A percentile compares a stretch with the other conserved stretches of the same genome.
phyloP scores from a whole-genome alignment of 768 basidiomycete genomes.

The Vararia minispora region DNA sequence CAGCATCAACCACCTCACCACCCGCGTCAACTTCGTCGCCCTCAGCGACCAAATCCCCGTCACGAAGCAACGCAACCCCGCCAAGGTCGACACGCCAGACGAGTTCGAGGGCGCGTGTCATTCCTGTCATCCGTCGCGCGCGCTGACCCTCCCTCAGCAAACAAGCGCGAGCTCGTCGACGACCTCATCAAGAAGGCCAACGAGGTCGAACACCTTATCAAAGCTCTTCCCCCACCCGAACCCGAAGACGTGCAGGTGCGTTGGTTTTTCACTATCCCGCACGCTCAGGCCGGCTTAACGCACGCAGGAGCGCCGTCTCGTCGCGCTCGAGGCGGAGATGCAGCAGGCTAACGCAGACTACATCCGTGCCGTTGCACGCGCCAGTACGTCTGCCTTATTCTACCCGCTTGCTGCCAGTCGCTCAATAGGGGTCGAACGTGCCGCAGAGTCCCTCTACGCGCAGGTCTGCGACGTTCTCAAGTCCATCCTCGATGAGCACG shows the following conservation, averaged over 20 bases:
- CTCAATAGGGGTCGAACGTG: neutral
- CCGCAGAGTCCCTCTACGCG: slow-evolving; percentile 43
- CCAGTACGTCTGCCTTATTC: slow-evolving; percentile 45
- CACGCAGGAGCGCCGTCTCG: slow-evolving; percentile 56
- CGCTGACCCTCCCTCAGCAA: slow-evolving; percentile 34
- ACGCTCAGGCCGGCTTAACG: neutral
- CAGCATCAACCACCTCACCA: slow-evolving; percentile 69
- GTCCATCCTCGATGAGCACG: slow-evolving; percentile 44
- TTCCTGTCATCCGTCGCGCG: neutral
- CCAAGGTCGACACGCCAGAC: slow-evolving; percentile 61
- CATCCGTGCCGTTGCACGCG: slow-evolving; percentile 53
- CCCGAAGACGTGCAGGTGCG: slow-evolving; percentile 65
- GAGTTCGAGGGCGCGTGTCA: slow-evolving; percentile 57
- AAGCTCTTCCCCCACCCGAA: slow-evolving; percentile 69
- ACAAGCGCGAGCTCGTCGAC: slow-evolving; percentile 72
- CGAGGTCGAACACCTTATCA: slow-evolving; percentile 78
- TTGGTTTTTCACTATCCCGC: neutral
- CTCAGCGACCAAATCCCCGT: slow-evolving; percentile 74
- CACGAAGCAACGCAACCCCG: slow-evolving; percentile 64
- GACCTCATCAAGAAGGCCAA: slow-evolving; percentile 84
- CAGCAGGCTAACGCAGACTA: slow-evolving; percentile 67
- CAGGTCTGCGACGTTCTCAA: slow-evolving; percentile 51
- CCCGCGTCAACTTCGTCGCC: slow-evolving; percentile 65
- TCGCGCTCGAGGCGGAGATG: slow-evolving; percentile 62
- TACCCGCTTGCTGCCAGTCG: neutral